These are phyloP conservation scores for Phylloporus arenicola DNA, from an alignment of 768 basidiomycete genomes.

Conservation along the genomic window DNA sequence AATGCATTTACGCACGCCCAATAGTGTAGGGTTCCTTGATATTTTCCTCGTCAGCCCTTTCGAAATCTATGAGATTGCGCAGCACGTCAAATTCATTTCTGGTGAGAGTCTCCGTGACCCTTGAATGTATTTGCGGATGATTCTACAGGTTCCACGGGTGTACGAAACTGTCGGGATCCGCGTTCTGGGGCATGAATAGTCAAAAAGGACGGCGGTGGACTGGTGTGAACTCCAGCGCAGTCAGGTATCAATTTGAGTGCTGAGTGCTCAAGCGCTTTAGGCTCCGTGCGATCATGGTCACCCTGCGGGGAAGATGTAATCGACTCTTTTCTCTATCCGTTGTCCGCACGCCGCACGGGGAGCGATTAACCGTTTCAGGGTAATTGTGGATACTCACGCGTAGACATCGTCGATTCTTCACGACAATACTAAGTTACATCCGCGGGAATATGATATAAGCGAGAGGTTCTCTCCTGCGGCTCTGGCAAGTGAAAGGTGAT, in stretches of 20 bases:
- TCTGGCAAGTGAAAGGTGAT: not conserved
- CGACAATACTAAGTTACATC: slow-evolving; percentile 6
- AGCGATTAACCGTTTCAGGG: too few species aligned
- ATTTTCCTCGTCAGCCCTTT: not conserved
- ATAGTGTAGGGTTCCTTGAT: not conserved
- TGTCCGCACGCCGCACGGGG: too few species aligned
- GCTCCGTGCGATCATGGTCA: not conserved
- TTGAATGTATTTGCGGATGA: not conserved
- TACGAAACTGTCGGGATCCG: not conserved
- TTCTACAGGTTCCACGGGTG: not conserved
- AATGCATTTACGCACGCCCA: too few species aligned
- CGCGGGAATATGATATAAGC: slow-evolving; percentile 6
- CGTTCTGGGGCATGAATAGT: not conserved
- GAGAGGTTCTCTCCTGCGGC: not conserved
- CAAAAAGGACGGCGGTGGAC: not conserved
- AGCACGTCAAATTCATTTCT: not conserved
- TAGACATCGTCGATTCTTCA: not conserved
- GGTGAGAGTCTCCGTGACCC: not conserved
- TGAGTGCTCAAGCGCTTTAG: not conserved
- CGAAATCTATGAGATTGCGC: not conserved
- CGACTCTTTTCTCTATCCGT: not conserved
- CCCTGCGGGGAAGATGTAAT: not conserved
- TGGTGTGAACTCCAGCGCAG: not conserved
- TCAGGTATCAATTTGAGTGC: not conserved
- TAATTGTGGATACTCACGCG: not conserved